Evolutionary conservation across 1,284 basidiomycete genomes (phyloP).

Genomic region (Leccinum pachyderme): DNA sequence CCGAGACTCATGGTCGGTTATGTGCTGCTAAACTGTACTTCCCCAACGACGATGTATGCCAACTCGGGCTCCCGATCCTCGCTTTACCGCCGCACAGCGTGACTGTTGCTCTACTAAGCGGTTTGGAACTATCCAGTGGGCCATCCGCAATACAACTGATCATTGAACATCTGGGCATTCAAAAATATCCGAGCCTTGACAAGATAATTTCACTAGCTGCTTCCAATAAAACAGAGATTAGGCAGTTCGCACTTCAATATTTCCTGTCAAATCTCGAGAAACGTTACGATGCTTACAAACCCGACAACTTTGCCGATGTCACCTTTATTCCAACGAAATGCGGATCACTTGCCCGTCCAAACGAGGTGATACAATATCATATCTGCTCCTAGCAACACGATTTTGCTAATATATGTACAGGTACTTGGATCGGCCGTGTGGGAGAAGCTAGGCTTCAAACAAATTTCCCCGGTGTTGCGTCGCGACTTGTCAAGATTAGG

Average conservation of each 20-base stretch:
- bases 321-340: conserved; percentile 23
- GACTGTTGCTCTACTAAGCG: not conserved
- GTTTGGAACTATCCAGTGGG: not conserved
- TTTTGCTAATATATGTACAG: conserved; percentile 8
- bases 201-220: conserved; percentile 22
- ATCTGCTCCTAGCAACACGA: not conserved
- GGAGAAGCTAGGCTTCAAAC: conserved; percentile 26
- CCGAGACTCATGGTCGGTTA: conserved; percentile 8
- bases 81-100: conserved; percentile 1
- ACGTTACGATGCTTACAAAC: conserved; percentile 18
- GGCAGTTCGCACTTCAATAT: conserved; percentile 12
- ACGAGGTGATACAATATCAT: conserved; percentile 10
- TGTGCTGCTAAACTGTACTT: conserved; percentile 14
- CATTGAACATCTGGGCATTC: conserved; percentile 13
- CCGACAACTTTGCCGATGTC: conserved; percentile 9
- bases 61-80: conserved; percentile 23
- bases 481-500: conserved; percentile 15
- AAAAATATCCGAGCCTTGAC: conserved; percentile 12
- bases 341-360: conserved; percentile 3
- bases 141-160: conserved; percentile 1
- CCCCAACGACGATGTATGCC: conserved; percentile 8
- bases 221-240: conserved; percentile 4
- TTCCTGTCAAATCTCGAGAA: conserved; percentile 20
- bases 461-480: not conserved
- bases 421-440: conserved; percentile 21